Percentiles rank a stretch among this genome's conserved stretches.
Evolutionary conservation across 139 green algal species (phyloP).

Genomic region (Coelastrella sp.): DNA sequence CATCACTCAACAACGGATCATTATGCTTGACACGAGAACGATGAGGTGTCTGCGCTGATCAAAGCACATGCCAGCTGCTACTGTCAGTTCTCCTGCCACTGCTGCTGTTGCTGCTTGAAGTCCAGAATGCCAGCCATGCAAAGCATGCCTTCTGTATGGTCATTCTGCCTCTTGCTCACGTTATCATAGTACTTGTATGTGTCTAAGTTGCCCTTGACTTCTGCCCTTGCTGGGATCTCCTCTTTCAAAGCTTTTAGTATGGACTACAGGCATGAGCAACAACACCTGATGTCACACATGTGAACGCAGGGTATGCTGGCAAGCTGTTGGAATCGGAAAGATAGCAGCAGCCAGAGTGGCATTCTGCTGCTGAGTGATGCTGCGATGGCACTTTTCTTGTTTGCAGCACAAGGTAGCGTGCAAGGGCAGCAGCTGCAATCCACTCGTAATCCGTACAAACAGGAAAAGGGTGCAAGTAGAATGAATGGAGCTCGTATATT

Average conservation of each 20-base stretch:
- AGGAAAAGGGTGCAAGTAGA: no score
- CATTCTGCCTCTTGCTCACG: conserved; percentile 42
- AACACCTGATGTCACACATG: not conserved
- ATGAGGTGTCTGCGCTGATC: no score
- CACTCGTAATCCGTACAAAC: no score
- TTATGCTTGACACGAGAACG: no score
- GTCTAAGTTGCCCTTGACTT: conserved; percentile 67
- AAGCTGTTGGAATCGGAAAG: no score
- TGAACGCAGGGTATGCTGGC: not conserved
- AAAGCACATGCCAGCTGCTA: not conserved
- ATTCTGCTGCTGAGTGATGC: no score
- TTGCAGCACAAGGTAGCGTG: no score
- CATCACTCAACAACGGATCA: not conserved
- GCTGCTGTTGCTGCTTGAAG: conserved; percentile 15
- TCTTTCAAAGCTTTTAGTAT: conserved; percentile 59
- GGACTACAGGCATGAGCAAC: conserved; percentile 45
- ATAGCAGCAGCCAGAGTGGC: no score
- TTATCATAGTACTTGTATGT: conserved; percentile 71
- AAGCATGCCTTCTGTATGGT: not conserved
- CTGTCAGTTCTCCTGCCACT: not conserved
- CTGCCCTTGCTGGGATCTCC: conserved; percentile 58
- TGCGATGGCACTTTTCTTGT: no score
- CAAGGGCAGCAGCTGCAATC: no score
- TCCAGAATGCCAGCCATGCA: not conserved
- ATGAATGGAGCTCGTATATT: no score